Conservation (phyloP, 345 rosid species). For the Euphorbia tirucalli region DNA sequence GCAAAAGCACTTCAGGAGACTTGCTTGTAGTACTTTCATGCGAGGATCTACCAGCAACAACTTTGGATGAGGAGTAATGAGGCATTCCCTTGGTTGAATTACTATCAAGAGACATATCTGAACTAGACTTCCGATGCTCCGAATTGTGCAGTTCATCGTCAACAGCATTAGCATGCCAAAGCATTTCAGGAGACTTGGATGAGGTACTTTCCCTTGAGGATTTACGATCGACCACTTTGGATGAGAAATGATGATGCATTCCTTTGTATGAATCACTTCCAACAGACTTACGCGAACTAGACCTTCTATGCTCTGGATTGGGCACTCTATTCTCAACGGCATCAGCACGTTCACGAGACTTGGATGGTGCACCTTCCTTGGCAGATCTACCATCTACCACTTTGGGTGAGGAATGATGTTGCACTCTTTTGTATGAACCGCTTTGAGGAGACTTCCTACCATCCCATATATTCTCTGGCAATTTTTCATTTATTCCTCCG, state of each 20-base stretch:
- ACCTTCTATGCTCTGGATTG: background rate
- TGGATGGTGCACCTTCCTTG: background rate
- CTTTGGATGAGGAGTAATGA: conserved; percentile 14
- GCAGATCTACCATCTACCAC: background rate
- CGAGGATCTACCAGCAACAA: conserved; percentile 27
- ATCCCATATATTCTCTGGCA: conserved; percentile 28
- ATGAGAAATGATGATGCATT: background rate
- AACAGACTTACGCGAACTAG: conserved; percentile 17
- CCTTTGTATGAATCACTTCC: background rate
- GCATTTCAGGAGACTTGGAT: background rate
- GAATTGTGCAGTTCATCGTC: background rate
- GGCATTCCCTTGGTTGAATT: conserved; percentile 6
- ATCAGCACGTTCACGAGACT: background rate
- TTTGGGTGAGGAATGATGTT: too few species aligned
- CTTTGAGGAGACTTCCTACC: conserved; percentile 28
- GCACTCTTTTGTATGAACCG: conserved; percentile 19
- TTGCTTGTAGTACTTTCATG: too few species aligned
- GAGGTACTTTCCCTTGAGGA: background rate
- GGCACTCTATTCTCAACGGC: background rate
- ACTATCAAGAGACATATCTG: too few species aligned
- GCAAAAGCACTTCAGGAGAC: too few species aligned
- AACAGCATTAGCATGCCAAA: background rate
- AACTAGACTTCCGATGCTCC: background rate
- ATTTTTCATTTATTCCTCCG: conserved; percentile 27
- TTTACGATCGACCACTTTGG: background rate